phyloP scores from a whole-genome alignment of 2,329 filamentous ascomycete species.

The Pleomassaria siparia region DNA sequence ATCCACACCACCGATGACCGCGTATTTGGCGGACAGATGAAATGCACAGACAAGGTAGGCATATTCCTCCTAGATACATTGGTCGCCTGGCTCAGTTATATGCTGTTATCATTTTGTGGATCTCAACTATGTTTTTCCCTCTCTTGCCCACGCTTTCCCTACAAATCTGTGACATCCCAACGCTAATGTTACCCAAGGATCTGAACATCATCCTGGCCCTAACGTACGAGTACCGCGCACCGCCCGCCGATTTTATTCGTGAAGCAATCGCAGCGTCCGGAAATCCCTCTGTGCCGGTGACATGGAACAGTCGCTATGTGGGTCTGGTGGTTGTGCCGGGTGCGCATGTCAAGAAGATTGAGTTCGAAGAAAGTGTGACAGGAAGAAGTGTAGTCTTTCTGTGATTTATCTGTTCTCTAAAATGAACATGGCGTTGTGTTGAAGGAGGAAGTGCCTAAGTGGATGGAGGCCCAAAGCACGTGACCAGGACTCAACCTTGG shows the following conservation, averaged over 20 bases:
- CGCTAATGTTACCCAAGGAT: constrained; percentile 58
- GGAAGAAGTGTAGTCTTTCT: constrained; percentile 24
- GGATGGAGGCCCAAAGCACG: neutral
- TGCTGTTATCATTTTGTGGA: neutral
- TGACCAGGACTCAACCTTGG: no score
- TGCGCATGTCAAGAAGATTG: constrained; percentile 81
- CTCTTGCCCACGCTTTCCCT: neutral
- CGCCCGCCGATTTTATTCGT: constrained; percentile 51
- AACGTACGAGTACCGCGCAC: constrained; percentile 86
- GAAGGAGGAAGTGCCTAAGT: neutral
- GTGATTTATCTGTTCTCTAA: neutral
- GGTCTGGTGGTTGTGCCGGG: constrained; percentile 90
- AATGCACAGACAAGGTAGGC: constrained; percentile 87
- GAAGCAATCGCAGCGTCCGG: constrained; percentile 34
- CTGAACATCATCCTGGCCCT: constrained; percentile 83
- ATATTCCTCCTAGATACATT: neutral
- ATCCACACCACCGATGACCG: constrained; percentile 80
- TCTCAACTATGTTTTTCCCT: constrained; percentile 15
- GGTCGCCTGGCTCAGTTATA: constrained; percentile 21
- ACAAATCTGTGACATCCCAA: neutral
- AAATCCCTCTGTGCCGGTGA: constrained; percentile 55
- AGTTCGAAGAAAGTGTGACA: constrained; percentile 67
- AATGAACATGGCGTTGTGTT: constrained; percentile 15
- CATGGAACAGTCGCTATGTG: constrained; percentile 83
- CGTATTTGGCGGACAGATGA: constrained; percentile 87